Percentiles rank a stretch among this genome's conserved stretches.
Evolutionary conservation across 2,329 filamentous ascomycete genomes (phyloP).

Genomic region (Cadophora luteo-olivacea): DNA sequence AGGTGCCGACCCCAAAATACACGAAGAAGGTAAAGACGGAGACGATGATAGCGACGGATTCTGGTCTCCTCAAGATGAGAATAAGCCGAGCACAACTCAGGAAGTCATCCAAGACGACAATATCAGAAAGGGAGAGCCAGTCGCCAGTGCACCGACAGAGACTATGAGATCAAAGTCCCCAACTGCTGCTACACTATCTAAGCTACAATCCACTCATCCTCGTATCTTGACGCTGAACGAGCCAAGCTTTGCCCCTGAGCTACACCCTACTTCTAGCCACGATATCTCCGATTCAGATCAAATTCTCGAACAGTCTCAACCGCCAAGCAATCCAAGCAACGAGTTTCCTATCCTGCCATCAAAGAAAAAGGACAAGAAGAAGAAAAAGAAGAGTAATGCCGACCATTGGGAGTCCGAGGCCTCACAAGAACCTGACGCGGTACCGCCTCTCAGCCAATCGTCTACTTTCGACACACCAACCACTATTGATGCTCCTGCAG

Average conservation of each 20-base stretch:
- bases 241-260: background rate
- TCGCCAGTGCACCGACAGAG: background rate
- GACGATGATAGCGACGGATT: constrained; percentile 42
- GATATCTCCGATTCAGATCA: constrained; percentile 7
- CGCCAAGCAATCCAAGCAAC: constrained; percentile 23
- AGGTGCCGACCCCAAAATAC: constrained; percentile 47
- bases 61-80: constrained; percentile 43
- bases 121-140: background rate
- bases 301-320: constrained; percentile 12
- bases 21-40: constrained; percentile 38
- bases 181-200: background rate
- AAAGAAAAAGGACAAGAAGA: constrained; percentile 31
- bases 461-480: constrained; percentile 15
- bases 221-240: background rate
- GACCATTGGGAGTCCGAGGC: constrained; percentile 8
- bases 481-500: constrained; percentile 22
- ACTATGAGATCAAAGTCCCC: background rate
- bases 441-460: background rate
- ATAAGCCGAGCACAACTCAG: constrained; percentile 19
- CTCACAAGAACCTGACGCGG: constrained; percentile 8
- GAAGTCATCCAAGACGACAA: background rate
- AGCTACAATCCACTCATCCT: background rate
- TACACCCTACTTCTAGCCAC: background rate
- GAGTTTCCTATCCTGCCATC: constrained; percentile 24
- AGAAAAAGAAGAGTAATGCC: constrained; percentile 21